Percentiles rank a stretch among this genome's conserved stretches.
Conservation (phyloP, 2,329 filamentous ascomycete species). For the Nannizziopsis arthrosporioides region DNA sequence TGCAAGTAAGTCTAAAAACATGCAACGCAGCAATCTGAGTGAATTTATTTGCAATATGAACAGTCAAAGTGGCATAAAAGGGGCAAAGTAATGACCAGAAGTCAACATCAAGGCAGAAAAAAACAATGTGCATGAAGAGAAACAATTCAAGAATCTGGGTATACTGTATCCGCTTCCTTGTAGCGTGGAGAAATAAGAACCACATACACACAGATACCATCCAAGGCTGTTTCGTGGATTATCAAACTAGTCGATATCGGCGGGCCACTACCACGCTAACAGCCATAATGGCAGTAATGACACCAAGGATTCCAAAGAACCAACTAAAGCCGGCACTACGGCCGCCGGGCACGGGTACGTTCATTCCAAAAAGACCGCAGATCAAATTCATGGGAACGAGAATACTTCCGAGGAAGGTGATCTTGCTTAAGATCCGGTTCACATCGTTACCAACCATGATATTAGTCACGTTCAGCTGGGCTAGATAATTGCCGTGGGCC, state of each 20-base stretch:
- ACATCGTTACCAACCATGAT: slow-evolving; percentile 77
- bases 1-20: too few relatives aligned
- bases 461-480: slow-evolving; percentile 84
- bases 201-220: not conserved
- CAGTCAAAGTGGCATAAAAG: not conserved
- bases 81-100: not conserved
- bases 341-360: slow-evolving; percentile 37
- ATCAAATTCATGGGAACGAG: slow-evolving; percentile 93
- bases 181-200: not conserved
- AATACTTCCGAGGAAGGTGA: slow-evolving; percentile 86
- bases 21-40: too few relatives aligned
- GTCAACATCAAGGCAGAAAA: not conserved
- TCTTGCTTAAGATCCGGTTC: slow-evolving; percentile 84
- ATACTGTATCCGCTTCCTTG: too few relatives aligned
- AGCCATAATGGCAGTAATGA: slow-evolving; percentile 34
- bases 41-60: not conserved
- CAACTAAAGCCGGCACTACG: slow-evolving; percentile 28
- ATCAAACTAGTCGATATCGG: slow-evolving; percentile 32
- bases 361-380: slow-evolving; percentile 49
- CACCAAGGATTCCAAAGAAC: slow-evolving; percentile 41
- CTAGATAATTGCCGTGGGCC: slow-evolving; percentile 90
- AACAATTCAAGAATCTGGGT: too few relatives aligned
- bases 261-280: slow-evolving; percentile 30
- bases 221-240: not conserved
- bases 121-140: not conserved